Evolutionary conservation across 2,329 filamentous ascomycete genomes (phyloP), one percentile per base, ranked within the genome.

Genomic region (Leptosphaerulina australis): DNA sequence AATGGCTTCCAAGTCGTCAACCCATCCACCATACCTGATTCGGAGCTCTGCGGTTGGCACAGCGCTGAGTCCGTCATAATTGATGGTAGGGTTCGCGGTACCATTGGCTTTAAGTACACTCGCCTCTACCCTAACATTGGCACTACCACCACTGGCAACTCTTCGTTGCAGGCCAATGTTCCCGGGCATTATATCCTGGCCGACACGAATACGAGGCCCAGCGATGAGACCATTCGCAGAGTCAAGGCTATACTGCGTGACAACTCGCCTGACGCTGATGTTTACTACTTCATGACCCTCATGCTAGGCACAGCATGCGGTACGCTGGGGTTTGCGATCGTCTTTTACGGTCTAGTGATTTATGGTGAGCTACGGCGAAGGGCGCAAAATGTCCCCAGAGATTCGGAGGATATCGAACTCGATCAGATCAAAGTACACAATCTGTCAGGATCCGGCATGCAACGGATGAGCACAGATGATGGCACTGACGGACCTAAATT

Each of bases 21-120:
- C 18, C 15, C 24, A n/a, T 26, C 28, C 2, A 4, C 9, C 3
- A 4, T 38, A 2, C 8, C 15, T 1, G n/a, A 15, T 3, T 22
- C 30, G 1, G 38, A 33, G 17, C 35, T 38, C 1, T 53, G 50
- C 12, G 50, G 50, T 1, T 53, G 50, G 50, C 5, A n/a, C 18
- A 4, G 9, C 3, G 15, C 21, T 1, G 39, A 12, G 1, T 7
- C 14, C 3, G 38, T 34, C 3, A 5, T 12, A 3, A 29, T 30
- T 2, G 9, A 29, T 9, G 20, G 34, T 15, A 35, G 21, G 1
- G 4, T n/a, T 12, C 46, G 29, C 18, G 46, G 46, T 22, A 21
- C 2, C 4, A 31, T 50, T 3, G n/a, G 24, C 21, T 50, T 21
- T 31, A 50, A 44, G 22, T 43, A 33, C 39, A 39, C 7, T 22